These are phyloP conservation scores for Harringtonia aguacate DNA, from an alignment of 2,329 filamentous ascomycete species.

Conservation along the genomic window DNA sequence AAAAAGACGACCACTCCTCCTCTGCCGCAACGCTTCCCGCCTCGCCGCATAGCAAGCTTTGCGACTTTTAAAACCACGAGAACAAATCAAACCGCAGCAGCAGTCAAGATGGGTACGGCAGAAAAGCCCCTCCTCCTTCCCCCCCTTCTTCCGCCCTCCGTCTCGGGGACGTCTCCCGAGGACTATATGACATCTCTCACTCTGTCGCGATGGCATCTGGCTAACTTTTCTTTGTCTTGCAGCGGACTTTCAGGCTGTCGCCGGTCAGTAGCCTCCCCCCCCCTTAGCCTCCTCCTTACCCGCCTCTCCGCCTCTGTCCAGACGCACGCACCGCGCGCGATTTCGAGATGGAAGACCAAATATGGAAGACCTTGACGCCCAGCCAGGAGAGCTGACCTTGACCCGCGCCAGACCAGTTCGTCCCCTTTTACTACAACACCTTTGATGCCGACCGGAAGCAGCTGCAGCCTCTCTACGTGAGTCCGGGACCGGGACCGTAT, in stretches of 20 bases:
- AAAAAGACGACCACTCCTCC: not conserved
- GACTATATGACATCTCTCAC: no score
- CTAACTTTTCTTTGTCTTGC: not conserved
- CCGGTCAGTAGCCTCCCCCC: slow-evolving; percentile 6
- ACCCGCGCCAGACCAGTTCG: slow-evolving; percentile 66
- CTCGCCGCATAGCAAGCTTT: no score
- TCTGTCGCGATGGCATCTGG: not conserved
- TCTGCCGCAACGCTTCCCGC: no score
- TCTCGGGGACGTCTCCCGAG: no score
- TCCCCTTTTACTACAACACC: slow-evolving; percentile 79
- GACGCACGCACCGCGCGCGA: no score
- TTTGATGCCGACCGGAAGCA: slow-evolving; percentile 64
- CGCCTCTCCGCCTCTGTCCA: not conserved
- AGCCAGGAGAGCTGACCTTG: not conserved
- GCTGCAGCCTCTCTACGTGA: slow-evolving; percentile 70
- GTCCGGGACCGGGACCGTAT: no score
- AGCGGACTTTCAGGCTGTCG: slow-evolving; percentile 8
- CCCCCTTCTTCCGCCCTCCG: not conserved
- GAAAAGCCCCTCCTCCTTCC: no score
- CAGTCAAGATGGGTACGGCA: no score
- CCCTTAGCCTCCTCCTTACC: not conserved
- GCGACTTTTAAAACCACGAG: no score
- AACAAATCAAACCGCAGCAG: no score
- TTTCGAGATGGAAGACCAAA: no score
- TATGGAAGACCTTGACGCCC: no score